Evolutionary conservation across 257 asterid species (phyloP).

Genomic region (Knoxia roxburghii): DNA sequence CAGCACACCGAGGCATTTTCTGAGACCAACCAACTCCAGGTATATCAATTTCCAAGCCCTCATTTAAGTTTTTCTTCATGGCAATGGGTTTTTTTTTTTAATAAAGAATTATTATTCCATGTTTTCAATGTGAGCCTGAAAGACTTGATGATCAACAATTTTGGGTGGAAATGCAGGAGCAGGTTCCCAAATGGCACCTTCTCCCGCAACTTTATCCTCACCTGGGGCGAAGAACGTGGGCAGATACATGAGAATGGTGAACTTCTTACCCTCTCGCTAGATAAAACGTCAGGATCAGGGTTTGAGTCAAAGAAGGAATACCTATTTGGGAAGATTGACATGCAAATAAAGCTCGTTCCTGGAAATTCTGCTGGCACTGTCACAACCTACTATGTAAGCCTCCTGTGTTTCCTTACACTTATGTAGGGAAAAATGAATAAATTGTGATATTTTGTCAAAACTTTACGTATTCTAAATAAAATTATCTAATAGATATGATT

Average conservation of each 20-base stretch:
- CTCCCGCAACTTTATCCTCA: slow-evolving; percentile 36
- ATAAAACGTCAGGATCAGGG: slow-evolving; percentile 59
- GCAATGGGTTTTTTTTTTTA: no score
- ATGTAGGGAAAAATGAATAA: no score
- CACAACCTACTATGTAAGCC: slow-evolving; percentile 79
- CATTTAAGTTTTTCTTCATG: no score
- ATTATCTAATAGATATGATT: no score
- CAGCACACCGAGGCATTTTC: slow-evolving; percentile 23
- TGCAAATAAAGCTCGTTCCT: slow-evolving; percentile 72
- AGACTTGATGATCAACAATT: no score
- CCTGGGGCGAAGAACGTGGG: slow-evolving; percentile 66
- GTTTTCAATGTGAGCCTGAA: no score
- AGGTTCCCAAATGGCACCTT: slow-evolving; percentile 48
- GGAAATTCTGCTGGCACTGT: slow-evolving; percentile 89
- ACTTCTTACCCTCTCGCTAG: slow-evolving; percentile 62
- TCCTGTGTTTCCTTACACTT: no score
- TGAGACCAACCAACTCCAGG: slow-evolving; percentile 16
- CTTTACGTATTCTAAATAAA: no score
- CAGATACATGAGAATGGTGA: slow-evolving; percentile 53
- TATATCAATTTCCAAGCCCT: no score
- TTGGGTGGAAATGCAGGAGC: no score
- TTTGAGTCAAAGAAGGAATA: slow-evolving; percentile 68
- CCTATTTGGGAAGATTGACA: slow-evolving; percentile 56
- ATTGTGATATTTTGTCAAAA: no score
- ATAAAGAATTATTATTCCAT: no score